Base-by-base conservation (phyloP, 208 protist species). In the Wallacemonas sp. region DNA sequence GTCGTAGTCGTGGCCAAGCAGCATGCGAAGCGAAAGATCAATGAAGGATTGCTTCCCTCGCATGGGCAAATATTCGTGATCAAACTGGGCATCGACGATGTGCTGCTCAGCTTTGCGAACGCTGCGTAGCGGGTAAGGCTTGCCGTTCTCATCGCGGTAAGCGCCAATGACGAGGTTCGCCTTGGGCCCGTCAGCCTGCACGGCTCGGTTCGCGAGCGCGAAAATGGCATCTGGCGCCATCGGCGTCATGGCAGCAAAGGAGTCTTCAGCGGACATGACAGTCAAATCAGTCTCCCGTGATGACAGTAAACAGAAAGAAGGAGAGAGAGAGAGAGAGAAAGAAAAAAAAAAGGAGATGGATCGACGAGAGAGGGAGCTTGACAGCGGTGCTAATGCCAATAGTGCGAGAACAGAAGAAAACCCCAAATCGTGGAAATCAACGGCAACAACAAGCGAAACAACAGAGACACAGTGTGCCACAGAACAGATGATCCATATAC, bases 11-110 rank as follows among this genome's bases (percentile, higher is more conserved):
- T 88, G 77, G 44, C 92, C 97, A 54, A 98, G 98, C 17, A 98
- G 49, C 0, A 99, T 39, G 53, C 88, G 77, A 21, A 90, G 51
- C 8, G 96, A 72, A 9, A 46, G 77, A 38, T 92, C 66, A 56
- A 85, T 70, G 68, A 99, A 99, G 4, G 68, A 76, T 3, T 70
- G 47, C 44, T 88, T 73, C 45, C 98, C 98, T 34, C 78, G 70
- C 64, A 99, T 99, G 42, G 97, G 97, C 2, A 98, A 70, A 84
- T 99, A 99, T 77, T 99, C 98, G 72, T 99, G 97, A 84, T 98
- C 64, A 22, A 89, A 59, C 36, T 90, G 76, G 70, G 81, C 73
- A 5, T 84, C 79, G 8, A 93, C 11, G 17, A 97, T 36, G 9
- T 27, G 60, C n/a, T 54, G 67, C 79, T 97, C 94, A 2, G 91